Conservation (phyloP, 2,329 filamentous ascomycete species). For the Microcyclospora tardicrescens region DNA sequence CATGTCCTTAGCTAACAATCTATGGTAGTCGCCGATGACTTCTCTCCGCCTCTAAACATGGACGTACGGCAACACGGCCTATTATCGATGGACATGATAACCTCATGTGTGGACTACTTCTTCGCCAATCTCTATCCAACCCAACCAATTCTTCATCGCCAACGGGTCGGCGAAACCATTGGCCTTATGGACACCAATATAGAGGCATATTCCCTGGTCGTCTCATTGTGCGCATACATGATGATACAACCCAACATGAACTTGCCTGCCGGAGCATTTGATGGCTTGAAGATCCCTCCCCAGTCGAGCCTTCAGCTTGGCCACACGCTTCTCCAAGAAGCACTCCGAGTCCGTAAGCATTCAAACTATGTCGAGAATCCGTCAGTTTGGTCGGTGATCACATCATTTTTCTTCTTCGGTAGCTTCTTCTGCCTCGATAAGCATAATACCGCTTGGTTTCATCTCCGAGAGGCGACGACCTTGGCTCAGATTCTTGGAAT, state of each 20-base stretch:
- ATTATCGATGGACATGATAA: slow-evolving; percentile 37
- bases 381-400: slow-evolving; percentile 44
- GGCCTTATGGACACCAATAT: slow-evolving; percentile 38
- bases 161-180: slow-evolving; percentile 39
- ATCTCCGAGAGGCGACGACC: slow-evolving; percentile 48
- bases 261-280: slow-evolving; percentile 27
- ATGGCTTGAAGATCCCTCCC: slow-evolving; percentile 38
- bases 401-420: slow-evolving; percentile 49
- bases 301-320: slow-evolving; percentile 34
- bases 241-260: slow-evolving; percentile 38
- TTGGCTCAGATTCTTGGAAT: slow-evolving; percentile 46
- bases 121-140: slow-evolving; percentile 51
- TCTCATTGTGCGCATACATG: slow-evolving; percentile 38
- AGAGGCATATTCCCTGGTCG: slow-evolving; percentile 47
- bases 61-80: slow-evolving; percentile 31
- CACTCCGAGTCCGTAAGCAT: slow-evolving; percentile 41
- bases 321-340: slow-evolving; percentile 45
- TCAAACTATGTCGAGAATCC: slow-evolving; percentile 47
- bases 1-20: too few species aligned
- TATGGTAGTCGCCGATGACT: too few species aligned
- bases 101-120: slow-evolving; percentile 47
- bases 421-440: slow-evolving; percentile 50
- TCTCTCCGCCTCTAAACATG: too few species aligned
- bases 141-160: slow-evolving; percentile 45
- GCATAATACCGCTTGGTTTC: slow-evolving; percentile 49